A percentile compares a stretch with the other conserved stretches of the same genome.
Evolutionary conservation across 495 filamentous ascomycete species (phyloP).

Genomic region (Cladorrhinum samala): DNA sequence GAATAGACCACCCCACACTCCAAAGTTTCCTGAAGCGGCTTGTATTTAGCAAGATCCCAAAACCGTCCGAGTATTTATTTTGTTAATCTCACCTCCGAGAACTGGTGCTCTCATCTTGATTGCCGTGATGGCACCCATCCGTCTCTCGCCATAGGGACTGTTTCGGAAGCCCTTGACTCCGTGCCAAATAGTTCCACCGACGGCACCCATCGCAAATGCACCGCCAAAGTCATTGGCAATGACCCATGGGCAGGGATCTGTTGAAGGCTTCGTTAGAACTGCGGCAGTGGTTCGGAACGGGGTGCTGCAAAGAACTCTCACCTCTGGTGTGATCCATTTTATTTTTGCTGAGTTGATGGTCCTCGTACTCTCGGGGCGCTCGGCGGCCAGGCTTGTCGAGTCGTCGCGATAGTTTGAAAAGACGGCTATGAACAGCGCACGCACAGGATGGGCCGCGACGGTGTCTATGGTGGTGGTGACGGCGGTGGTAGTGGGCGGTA

Average conservation of each 20-base stretch:
- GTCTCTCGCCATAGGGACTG: slow-evolving; percentile 80
- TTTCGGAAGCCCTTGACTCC: slow-evolving; percentile 95
- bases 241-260: slow-evolving; percentile 89
- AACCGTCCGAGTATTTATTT: neutral
- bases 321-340: slow-evolving; percentile 71
- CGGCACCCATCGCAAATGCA: slow-evolving; percentile 93
- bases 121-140: slow-evolving; percentile 92
- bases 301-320: neutral
- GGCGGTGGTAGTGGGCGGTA: neutral
- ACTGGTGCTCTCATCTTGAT: slow-evolving; percentile 96
- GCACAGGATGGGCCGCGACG: too few species aligned
- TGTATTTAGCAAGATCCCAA: neutral
- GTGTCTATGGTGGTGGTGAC: too few species aligned
- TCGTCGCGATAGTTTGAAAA: too few species aligned
- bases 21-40: slow-evolving; percentile 62
- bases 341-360: slow-evolving; percentile 14
- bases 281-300: neutral
- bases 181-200: slow-evolving; percentile 95
- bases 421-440: too few species aligned
- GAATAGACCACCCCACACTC: slow-evolving; percentile 89
- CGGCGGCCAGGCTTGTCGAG: too few species aligned
- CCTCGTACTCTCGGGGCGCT: neutral
- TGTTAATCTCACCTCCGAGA: slow-evolving; percentile 56
- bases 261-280: neutral
- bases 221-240: slow-evolving; percentile 94